Evolutionary conservation across 1,139 yeast genomes (phyloP), one percentile per base, ranked within the genome.

Genomic region (Taphrina wiesneri): DNA sequence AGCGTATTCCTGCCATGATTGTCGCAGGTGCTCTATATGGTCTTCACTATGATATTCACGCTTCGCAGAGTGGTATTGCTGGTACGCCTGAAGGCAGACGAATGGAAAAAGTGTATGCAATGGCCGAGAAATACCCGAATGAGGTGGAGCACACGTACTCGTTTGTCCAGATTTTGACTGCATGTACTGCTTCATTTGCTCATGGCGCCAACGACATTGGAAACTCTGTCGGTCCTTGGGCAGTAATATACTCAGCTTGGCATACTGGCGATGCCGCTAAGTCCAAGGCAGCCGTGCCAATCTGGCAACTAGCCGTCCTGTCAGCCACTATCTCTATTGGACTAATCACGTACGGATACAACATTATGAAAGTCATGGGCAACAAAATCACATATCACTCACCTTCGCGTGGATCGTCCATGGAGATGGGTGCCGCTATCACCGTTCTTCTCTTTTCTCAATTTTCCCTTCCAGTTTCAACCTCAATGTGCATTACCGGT

Each of bases 151-250:
- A 82, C 75, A 77, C 87, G 72, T 87, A 84, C 76, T 85, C 93
- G 3, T 79, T 87, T 71, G 79, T 86, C 68, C 95, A 87, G 77
- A 87, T 85, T 63, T 77, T 87, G 69, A 87, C 92, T 64, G 92
- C 95, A 25, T 83, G 86, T 73, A 87, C 91, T 69, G 87, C 87
- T 86, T 86, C 92, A 3, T 86, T 87, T 76, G 90, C 92, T 19
- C 95, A 87, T 73, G 90, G 95, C 69, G 86, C 93, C 53, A 88
- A 87, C 74, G 95, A 87, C 77, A 86, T 88, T 71, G 82, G 92
- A 63, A 87, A 87, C 73, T 92, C 93, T 49, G 84, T 89, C 43
- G 93, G 90, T 71, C 93, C 93, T 39, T 80, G 86, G 72, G 78
- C 91, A 45, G 82, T 91, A 28, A 83, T 87, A 39, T 87, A 85